Base-by-base conservation (phyloP, 495 filamentous ascomycete species). In the Penicillium manginii region DNA sequence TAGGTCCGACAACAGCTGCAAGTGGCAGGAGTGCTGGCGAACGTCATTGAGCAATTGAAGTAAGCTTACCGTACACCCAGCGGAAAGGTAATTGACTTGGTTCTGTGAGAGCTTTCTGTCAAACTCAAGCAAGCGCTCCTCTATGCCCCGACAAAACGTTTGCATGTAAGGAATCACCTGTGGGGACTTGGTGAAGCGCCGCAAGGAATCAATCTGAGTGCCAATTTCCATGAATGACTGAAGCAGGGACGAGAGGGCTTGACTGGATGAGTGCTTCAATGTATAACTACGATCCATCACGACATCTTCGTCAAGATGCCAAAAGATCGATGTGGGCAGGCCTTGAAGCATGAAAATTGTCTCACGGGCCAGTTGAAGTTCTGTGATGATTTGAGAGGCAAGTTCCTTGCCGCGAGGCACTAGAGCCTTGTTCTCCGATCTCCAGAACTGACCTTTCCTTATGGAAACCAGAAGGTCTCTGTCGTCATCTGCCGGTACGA, bases 301-400 rank as follows among this genome's bases (percentile, higher is more conserved):
- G 12, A 79, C 62, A 2, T 68, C 67, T 15, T 76, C 62, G 32
- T 84, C 78, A 33, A 74, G 48, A 8, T 68, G 68, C 67, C 63
- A 63, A 55, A 90, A 96, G 6, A 96, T 69, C 18, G 84, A 87
- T 1, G 90, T 96, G 35, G 87, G 84, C 18, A 96, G 74, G 0
- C 91, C 92, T 32, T 84, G 81, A 1, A 98, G 82, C 91, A 96
- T 93, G 61, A 90, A 93, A 1, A 96, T 75, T 1, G 84, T 79
- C 61, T 98, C 93, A 42, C 93, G 86, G 32, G 93, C 76, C 4
- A 86, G 69, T 54, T 93, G 89, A 2, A 89, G 74, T 64, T 94
- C 92, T 0, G 90, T 86, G 33, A 96, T 73, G 3, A 75, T 72
- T 70, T 63, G 83, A 74, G 62, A 78, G 57, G 52, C 74, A 47